Percentiles rank a stretch among this genome's conserved stretches.
These are phyloP conservation scores for Clonostachys byssicola DNA, from an alignment of 2,329 filamentous ascomycete species.

Conservation along the genomic window DNA sequence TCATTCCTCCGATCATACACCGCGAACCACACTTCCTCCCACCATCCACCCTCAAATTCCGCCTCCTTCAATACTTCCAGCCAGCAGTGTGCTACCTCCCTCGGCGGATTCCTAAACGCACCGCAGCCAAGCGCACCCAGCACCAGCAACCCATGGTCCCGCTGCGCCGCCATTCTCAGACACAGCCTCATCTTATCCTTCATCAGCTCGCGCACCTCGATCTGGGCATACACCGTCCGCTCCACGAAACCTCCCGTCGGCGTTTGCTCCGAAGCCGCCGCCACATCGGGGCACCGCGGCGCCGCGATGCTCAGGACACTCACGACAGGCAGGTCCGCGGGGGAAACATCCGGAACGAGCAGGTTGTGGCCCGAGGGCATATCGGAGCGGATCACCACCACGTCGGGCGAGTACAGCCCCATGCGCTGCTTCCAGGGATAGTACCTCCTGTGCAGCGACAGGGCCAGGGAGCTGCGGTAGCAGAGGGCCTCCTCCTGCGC, in stretches of 20 bases:
- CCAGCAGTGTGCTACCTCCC: slow-evolving; percentile 61
- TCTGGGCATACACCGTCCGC: slow-evolving; percentile 29
- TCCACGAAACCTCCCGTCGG: slow-evolving; percentile 3
- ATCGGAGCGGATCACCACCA: slow-evolving; percentile 53
- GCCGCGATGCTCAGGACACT: slow-evolving; percentile 60
- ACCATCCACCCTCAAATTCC: slow-evolving; percentile 63
- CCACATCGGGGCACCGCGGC: slow-evolving; percentile 30
- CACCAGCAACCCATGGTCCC: slow-evolving; percentile 54
- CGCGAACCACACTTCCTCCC: slow-evolving; percentile 60
- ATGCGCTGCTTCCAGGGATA: slow-evolving; percentile 49
- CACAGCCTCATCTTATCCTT: slow-evolving; percentile 60
- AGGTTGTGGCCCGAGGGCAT: slow-evolving; percentile 40
- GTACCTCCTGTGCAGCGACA: slow-evolving; percentile 39
- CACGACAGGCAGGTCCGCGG: slow-evolving; percentile 40
- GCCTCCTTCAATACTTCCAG: slow-evolving; percentile 52
- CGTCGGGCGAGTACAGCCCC: slow-evolving; percentile 55
- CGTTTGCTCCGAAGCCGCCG: slow-evolving; percentile 3
- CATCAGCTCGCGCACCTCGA: slow-evolving; percentile 44
- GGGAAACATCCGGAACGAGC: slow-evolving; percentile 21
- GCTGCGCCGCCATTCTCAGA: slow-evolving; percentile 53
- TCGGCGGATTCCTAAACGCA: slow-evolving; percentile 57
- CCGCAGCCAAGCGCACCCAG: slow-evolving; percentile 69
- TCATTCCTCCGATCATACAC: slow-evolving; percentile 41
- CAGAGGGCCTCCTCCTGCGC: slow-evolving; percentile 70
- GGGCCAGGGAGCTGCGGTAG: slow-evolving; percentile 52